Evolutionary conservation across 2,329 filamentous ascomycete genomes (phyloP).

Genomic region (Teratosphaeria epicoccoides): DNA sequence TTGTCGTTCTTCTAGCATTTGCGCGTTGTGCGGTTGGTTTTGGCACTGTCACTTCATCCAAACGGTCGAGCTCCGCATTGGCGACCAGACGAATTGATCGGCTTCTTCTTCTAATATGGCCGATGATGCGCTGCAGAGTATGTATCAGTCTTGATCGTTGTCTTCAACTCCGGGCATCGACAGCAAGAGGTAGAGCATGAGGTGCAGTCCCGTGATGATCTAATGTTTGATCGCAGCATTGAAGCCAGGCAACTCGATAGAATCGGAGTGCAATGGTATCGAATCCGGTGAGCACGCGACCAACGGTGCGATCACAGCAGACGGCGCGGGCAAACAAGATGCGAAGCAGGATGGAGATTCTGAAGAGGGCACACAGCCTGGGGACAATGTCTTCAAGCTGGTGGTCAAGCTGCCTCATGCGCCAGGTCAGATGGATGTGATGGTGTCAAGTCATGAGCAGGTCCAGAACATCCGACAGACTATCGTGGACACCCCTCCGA

Average conservation of each 20-base stretch:
- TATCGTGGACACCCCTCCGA: conserved; percentile 83
- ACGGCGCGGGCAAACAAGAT: conserved; percentile 1
- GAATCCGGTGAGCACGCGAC: conserved; percentile 8
- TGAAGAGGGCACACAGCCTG: conserved; percentile 9
- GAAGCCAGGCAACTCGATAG: background rate
- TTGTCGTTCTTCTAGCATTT: background rate
- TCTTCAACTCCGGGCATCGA: too few species aligned
- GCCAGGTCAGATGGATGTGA: conserved; percentile 70
- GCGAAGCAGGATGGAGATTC: conserved; percentile 11
- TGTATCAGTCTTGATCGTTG: too few species aligned
- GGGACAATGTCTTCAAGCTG: conserved; percentile 51
- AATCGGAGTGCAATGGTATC: conserved; percentile 2
- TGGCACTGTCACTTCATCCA: background rate
- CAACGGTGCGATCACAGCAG: conserved; percentile 3
- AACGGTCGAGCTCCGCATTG: background rate
- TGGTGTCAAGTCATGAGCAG: conserved; percentile 80
- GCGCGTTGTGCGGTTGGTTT: background rate
- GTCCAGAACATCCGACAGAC: conserved; percentile 95
- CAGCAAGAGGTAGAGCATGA: too few species aligned
- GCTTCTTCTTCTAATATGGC: conserved; percentile 4
- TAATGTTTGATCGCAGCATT: background rate
- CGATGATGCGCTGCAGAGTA: conserved; percentile 6
- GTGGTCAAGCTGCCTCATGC: conserved; percentile 73
- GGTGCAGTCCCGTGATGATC: too few species aligned
- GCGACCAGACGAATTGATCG: background rate